These are phyloP conservation scores for Stagonosporopsis chrysanthemi DNA, from an alignment of 2,329 filamentous ascomycete genomes.

Conservation along the genomic window DNA sequence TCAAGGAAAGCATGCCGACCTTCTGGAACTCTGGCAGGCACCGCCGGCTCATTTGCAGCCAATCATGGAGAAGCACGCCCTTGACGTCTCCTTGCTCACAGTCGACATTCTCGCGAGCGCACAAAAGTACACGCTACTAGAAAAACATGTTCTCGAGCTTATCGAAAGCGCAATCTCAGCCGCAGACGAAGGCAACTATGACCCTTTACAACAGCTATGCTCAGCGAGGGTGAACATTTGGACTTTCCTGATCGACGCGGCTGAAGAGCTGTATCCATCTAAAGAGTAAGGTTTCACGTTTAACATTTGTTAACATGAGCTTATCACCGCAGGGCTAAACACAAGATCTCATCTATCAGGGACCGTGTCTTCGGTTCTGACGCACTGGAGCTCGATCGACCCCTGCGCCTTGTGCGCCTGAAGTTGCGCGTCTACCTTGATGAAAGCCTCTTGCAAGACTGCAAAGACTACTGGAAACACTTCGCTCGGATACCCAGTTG, in stretches of 20 bases:
- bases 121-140: constrained; percentile 28
- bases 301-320: not conserved
- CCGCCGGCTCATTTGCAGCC: constrained; percentile 26
- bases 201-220: constrained; percentile 25
- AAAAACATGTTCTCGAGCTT: constrained; percentile 23
- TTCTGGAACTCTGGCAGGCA: constrained; percentile 35
- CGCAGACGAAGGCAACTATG: not conserved
- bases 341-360: constrained; percentile 16
- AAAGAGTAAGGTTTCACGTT: constrained; percentile 20
- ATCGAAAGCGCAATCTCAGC: constrained; percentile 22
- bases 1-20: constrained; percentile 33
- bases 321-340: constrained; percentile 10
- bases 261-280: constrained; percentile 4
- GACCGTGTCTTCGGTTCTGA: constrained; percentile 23
- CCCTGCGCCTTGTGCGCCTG: constrained; percentile 27
- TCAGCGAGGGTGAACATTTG: constrained; percentile 31
- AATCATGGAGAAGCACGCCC: constrained; percentile 31
- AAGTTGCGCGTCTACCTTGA: constrained; percentile 19
- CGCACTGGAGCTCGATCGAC: constrained; percentile 22
- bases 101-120: constrained; percentile 21
- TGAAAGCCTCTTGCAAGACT: constrained; percentile 22
- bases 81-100: constrained; percentile 33
- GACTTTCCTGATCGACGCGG: constrained; percentile 27
- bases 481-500: constrained; percentile 32
- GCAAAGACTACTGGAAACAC: constrained; percentile 34